A percentile compares a stretch with the other conserved stretches of the same genome.
Conservation (phyloP, 106 monocot genomes). For the Chionographis japonica region DNA sequence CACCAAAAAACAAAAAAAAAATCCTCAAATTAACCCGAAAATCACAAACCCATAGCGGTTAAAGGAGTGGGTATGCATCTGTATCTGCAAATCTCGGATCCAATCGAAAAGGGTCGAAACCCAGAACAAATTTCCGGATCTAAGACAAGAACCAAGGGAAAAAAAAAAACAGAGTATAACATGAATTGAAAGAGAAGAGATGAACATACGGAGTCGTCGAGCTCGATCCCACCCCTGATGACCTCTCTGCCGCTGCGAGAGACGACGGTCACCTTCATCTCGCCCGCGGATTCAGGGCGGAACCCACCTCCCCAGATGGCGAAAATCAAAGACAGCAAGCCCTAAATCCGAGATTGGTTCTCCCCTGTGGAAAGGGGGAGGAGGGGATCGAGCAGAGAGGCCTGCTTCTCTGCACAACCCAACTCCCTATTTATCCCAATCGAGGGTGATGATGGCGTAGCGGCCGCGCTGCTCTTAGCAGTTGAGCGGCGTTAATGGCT, state of each 20-base stretch:
- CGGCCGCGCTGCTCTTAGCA: too few species aligned
- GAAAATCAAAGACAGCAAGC: not conserved
- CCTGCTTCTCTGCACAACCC: not conserved
- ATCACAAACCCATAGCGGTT: too few species aligned
- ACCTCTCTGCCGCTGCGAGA: slow-evolving; percentile 48
- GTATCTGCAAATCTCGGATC: too few species aligned
- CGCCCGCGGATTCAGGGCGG: not conserved
- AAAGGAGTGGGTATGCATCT: too few species aligned
- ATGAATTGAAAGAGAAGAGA: not conserved
- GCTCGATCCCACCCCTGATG: slow-evolving; percentile 53
- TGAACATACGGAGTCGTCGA: slow-evolving; percentile 37
- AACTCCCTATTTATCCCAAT: not conserved
- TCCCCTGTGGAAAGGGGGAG: too few species aligned
- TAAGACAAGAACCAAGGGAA: not conserved
- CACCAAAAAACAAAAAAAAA: not conserved
- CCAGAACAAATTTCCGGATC: too few species aligned
- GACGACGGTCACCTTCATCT: slow-evolving; percentile 47
- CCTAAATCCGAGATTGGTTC: not conserved
- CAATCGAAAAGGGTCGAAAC: too few species aligned
- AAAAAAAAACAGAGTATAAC: not conserved
- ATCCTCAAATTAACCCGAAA: too few species aligned
- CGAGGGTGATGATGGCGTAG: not conserved
- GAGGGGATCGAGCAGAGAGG: not conserved
- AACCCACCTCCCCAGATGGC: not conserved
- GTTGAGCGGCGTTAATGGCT: too few species aligned